Conservation (phyloP, 768 basidiomycete species). For the Hypholoma fasciculare region DNA sequence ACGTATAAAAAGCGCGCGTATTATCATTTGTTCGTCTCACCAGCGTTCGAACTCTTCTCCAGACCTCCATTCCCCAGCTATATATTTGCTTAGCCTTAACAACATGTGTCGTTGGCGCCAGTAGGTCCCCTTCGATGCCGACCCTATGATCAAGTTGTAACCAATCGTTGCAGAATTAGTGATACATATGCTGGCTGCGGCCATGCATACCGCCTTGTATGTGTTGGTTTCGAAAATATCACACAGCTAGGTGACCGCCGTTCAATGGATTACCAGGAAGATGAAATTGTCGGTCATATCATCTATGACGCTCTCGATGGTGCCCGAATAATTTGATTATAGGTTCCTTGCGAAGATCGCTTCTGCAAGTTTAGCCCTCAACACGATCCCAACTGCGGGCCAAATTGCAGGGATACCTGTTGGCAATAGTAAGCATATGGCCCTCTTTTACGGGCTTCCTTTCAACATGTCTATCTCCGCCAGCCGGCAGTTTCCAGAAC, state of each 20-base stretch:
- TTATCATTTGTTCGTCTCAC: not conserved
- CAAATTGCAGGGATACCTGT: constrained; percentile 59
- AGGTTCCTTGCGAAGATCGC: constrained; percentile 68
- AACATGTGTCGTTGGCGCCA: constrained; percentile 71
- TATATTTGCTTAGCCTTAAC: constrained; percentile 15
- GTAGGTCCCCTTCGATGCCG: constrained; percentile 36
- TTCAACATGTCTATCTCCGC: not conserved
- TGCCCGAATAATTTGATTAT: constrained; percentile 3
- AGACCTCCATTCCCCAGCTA: constrained; percentile 6
- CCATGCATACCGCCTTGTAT: constrained; percentile 55
- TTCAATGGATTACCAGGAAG: constrained; percentile 18
- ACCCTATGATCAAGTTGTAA: constrained; percentile 10
- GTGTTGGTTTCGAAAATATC: constrained; percentile 14
- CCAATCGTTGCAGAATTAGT: constrained; percentile 49
- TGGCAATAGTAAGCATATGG: constrained; percentile 71
- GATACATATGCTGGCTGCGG: constrained; percentile 58
- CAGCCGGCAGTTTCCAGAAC: constrained; percentile 73
- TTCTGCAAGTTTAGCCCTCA: constrained; percentile 71
- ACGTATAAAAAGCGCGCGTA: constrained; percentile 21
- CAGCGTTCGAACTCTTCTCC: constrained; percentile 1
- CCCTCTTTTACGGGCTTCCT: not conserved
- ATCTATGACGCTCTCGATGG: not conserved
- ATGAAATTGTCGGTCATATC: constrained; percentile 48
- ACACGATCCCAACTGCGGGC: constrained; percentile 61
- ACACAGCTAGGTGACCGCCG: not conserved